These are phyloP conservation scores for Taiozyma sp. DNA, from an alignment of 1,139 yeast genomes.

Conservation along the genomic window DNA sequence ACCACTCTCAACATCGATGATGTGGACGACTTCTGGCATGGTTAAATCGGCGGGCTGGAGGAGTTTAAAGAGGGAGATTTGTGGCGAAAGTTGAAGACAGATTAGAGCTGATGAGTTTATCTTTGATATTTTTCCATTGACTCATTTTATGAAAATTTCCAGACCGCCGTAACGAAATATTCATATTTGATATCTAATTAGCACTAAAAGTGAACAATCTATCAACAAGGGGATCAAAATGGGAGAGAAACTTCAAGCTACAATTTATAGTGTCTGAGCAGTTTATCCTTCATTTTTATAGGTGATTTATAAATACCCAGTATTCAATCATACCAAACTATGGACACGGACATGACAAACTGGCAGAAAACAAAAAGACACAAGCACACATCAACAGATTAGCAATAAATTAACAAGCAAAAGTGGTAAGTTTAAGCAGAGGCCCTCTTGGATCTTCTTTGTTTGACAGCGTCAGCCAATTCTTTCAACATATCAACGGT, in stretches of 20 bases:
- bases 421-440: neutral
- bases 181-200: neutral
- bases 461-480: constrained; percentile 76
- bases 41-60: neutral
- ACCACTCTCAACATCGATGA: constrained; percentile 94
- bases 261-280: too few species aligned
- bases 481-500: constrained; percentile 77
- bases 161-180: neutral
- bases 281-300: neutral
- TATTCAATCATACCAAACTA: neutral
- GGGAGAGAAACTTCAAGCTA: too few species aligned
- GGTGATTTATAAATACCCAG: neutral
- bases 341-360: neutral
- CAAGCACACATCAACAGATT: neutral
- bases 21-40: constrained; percentile 45
- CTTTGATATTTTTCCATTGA: neutral
- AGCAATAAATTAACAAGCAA: neutral
- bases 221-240: too few species aligned
- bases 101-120: neutral
- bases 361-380: neutral
- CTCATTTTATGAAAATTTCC: neutral
- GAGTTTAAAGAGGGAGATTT: neutral
- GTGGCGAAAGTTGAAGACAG: neutral
- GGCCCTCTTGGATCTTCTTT: constrained; percentile 52
- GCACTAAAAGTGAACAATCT: too few species aligned